Conservation (phyloP, 129 eudicot species). For the Escallonia rubra region DNA sequence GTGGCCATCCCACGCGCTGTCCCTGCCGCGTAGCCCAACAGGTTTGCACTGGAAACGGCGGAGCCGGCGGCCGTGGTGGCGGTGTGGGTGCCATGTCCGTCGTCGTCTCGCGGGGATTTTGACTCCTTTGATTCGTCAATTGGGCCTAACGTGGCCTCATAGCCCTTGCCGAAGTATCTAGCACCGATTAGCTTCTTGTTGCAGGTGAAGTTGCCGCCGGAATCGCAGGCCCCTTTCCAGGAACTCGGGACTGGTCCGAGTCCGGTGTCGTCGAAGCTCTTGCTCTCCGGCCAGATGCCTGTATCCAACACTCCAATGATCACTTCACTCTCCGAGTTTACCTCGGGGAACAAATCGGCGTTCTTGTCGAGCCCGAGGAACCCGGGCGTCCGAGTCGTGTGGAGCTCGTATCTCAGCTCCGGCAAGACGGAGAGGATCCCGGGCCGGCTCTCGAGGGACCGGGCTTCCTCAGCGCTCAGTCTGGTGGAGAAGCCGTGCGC, state of each 20-base stretch:
- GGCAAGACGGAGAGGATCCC: slow-evolving; percentile 75
- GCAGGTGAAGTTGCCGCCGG: slow-evolving; percentile 67
- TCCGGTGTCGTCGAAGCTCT: slow-evolving; percentile 78
- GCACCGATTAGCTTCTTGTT: slow-evolving; percentile 85
- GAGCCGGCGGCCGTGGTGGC: slow-evolving; percentile 86
- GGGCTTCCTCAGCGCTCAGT: slow-evolving; percentile 50
- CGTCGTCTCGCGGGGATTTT: slow-evolving; percentile 86
- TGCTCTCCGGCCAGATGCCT: slow-evolving; percentile 96
- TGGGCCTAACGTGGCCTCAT: slow-evolving; percentile 70
- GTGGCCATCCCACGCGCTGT: slow-evolving; percentile 97
- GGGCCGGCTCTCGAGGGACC: slow-evolving; percentile 32
- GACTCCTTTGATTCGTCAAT: slow-evolving; percentile 68
- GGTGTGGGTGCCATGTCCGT: slow-evolving; percentile 98
- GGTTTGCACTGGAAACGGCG: slow-evolving; percentile 59
- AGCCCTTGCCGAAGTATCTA: slow-evolving; percentile 64
- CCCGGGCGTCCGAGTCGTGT: slow-evolving; percentile 85
- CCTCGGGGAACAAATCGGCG: slow-evolving; percentile 41
- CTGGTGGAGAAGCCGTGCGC: slow-evolving; percentile 79
- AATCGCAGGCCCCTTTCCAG: slow-evolving; percentile 80
- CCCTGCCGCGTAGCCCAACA: slow-evolving; percentile 76
- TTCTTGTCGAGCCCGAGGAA: slow-evolving; percentile 73
- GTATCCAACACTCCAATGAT: slow-evolving; percentile 79
- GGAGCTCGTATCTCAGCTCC: slow-evolving; percentile 70
- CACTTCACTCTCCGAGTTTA: slow-evolving; percentile 44
- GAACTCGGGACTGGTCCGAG: slow-evolving; percentile 67